Conservation (phyloP, 805 yeast genomes). For the Wickerhamiella bombiphila region DNA sequence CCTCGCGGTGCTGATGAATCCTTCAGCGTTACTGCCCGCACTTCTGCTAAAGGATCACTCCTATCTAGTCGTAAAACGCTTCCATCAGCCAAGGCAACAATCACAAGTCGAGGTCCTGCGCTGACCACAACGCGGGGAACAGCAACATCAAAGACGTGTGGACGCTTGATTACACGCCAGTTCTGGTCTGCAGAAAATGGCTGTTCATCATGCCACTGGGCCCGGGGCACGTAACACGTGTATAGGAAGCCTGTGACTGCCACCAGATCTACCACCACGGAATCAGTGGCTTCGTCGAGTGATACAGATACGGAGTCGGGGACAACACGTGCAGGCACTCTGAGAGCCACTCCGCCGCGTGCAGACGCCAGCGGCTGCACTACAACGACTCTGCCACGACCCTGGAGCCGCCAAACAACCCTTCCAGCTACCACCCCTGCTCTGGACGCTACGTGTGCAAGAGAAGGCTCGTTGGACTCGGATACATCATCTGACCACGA, state of each 20-base stretch:
- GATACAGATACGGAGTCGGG: constrained; percentile 27
- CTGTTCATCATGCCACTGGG: constrained; percentile 27
- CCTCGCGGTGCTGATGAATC: constrained; percentile 14
- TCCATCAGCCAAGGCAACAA: constrained; percentile 64
- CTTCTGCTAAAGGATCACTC: constrained; percentile 20
- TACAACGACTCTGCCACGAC: constrained; percentile 4
- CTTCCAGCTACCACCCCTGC: neutral
- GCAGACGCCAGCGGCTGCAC: constrained; percentile 12
- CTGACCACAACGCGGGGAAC: constrained; percentile 40
- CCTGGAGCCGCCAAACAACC: constrained; percentile 8
- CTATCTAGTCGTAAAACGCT: constrained; percentile 35
- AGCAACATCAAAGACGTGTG: constrained; percentile 37
- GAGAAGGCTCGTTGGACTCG: neutral
- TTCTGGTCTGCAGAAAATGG: constrained; percentile 17
- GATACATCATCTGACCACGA: neutral
- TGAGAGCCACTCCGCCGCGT: constrained; percentile 1
- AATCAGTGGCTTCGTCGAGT: constrained; percentile 15
- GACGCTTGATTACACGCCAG: constrained; percentile 58
- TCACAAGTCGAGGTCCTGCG: constrained; percentile 30
- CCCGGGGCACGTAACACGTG: constrained; percentile 32
- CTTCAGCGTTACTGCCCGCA: constrained; percentile 26
- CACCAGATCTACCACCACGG: constrained; percentile 24
- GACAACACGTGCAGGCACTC: constrained; percentile 25
- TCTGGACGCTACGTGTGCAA: neutral
- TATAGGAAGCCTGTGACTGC: constrained; percentile 38